Evolutionary conservation across 2,329 filamentous ascomycete genomes (phyloP).

Genomic region (Trichoderma brevicompactum): DNA sequence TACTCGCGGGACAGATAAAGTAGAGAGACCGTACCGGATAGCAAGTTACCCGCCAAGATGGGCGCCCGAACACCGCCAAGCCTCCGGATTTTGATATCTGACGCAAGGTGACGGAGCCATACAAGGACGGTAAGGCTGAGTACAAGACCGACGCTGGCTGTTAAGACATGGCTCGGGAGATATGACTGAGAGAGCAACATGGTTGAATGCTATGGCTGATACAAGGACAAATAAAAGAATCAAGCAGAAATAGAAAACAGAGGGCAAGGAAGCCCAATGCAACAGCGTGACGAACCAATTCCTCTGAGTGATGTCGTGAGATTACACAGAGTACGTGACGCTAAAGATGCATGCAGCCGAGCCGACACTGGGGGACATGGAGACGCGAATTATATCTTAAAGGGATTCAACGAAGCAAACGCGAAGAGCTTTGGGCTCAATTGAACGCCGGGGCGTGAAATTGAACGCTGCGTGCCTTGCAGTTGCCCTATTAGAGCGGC

Average conservation of each 20-base stretch:
- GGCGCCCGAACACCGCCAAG: slow-evolving; percentile 43
- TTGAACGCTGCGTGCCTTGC: neutral
- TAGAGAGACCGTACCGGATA: slow-evolving; percentile 37
- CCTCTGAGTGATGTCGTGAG: neutral
- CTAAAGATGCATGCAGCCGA: neutral
- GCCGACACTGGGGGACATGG: neutral
- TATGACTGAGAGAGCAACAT: neutral
- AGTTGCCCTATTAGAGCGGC: neutral
- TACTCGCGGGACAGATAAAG: neutral
- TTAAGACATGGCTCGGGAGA: neutral
- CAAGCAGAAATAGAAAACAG: neutral
- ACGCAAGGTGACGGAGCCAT: slow-evolving; percentile 33
- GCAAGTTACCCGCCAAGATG: slow-evolving; percentile 41
- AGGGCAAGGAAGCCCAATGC: neutral
- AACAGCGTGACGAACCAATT: neutral
- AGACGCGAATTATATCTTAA: neutral
- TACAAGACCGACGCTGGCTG: neutral
- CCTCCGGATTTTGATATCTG: slow-evolving; percentile 39
- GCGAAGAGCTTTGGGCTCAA: neutral
- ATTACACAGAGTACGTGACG: neutral
- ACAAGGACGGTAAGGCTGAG: slow-evolving; percentile 31
- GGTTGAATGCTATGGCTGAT: neutral
- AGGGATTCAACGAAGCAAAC: neutral
- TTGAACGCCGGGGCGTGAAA: neutral
- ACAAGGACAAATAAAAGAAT: neutral